Evolutionary conservation across 495 filamentous ascomycete species (phyloP), one percentile per base, ranked within the genome.

Genomic region (Hyaloscypha hepaticicola): DNA sequence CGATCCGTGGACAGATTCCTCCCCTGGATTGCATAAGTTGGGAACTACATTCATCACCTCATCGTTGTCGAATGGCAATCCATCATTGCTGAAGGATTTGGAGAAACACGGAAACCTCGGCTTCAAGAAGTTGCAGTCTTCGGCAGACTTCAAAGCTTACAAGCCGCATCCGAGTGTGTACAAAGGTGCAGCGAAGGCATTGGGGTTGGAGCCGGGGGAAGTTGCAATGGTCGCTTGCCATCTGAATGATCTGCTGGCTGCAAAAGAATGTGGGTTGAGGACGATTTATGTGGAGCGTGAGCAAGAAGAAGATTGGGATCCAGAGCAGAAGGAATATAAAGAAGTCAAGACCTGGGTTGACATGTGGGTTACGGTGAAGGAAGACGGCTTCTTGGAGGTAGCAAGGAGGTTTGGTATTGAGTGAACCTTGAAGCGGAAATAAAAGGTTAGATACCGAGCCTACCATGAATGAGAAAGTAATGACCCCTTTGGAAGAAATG

Each of bases 181-280:
- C 72, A 74, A 78, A 0, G 90, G 90, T 0, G 90, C 89, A 2
- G 89, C 81, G 16, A 69, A 77, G 50, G 75, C 76, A 50, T 74
- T 93, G 51, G 86, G 82, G 0, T 58, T 88, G 50, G 70, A 83
- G 64, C 82, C 85, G 1, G 66, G 64, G 21, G 81, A 93, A 66
- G 89, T 90, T 58, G 89, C 83, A 0, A 81, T 94, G 84, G 90
- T 93, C n/a, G 90, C 91, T 16, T 84, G 90, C 48, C 91, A 96
- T 75, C 72, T 93, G 55, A 69, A 64, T 14, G 90, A 93, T 70
- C 70, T 93, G 64, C 79, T 83, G 55, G 89, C 83, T 0, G 91
- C 90, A 14, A 86, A 85, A 71, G 71, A 63, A 12, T 78, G 76
- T 50, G 91, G 90, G 0, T 77, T 92, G 55, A 76, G 81, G 71